A percentile compares a stretch with the other conserved stretches of the same genome.
Conservation (phyloP, 73 alveolate genomes). For the Loxodes magnus region DNA sequence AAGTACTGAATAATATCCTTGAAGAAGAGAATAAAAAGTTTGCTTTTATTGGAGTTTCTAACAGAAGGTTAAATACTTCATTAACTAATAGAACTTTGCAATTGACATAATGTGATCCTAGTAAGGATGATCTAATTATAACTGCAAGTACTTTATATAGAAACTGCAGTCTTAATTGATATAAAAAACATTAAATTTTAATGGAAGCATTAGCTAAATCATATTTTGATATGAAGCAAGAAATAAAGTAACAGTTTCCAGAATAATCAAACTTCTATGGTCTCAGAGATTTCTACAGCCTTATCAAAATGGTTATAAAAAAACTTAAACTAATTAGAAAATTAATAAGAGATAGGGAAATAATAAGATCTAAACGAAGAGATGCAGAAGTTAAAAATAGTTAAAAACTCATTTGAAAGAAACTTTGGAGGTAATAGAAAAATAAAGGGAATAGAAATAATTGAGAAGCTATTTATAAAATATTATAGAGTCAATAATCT, state of each 20-base stretch:
- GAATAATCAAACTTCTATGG: slow-evolving; percentile 5
- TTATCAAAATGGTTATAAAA: background rate
- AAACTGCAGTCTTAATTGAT: background rate
- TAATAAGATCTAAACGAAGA: background rate
- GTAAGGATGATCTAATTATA: slow-evolving; percentile 29
- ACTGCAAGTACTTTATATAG: slow-evolving; percentile 6
- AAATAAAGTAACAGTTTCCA: background rate
- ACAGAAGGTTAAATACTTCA: slow-evolving; percentile 37
- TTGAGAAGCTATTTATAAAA: background rate
- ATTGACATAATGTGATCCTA: slow-evolving; percentile 45
- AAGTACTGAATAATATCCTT: slow-evolving; percentile 5
- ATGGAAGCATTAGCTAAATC: slow-evolving; percentile 4
- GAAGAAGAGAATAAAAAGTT: slow-evolving; percentile 12
- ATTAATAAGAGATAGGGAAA: background rate
- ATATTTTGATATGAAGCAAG: slow-evolving; percentile 5
- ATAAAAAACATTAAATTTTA: background rate
- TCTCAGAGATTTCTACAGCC: slow-evolving; percentile 2
- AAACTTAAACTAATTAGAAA: background rate
- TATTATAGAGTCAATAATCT: background rate
- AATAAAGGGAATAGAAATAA: slow-evolving; percentile 2
- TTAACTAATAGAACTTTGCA: slow-evolving; percentile 45
- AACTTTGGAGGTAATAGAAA: slow-evolving; percentile 1
- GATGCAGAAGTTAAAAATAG: background rate
- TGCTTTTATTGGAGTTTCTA: slow-evolving; percentile 26
- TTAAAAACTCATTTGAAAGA: background rate